Evolutionary conservation across 2,329 filamentous ascomycete genomes (phyloP).

Genomic region (Fusarium pseudograminearum): DNA sequence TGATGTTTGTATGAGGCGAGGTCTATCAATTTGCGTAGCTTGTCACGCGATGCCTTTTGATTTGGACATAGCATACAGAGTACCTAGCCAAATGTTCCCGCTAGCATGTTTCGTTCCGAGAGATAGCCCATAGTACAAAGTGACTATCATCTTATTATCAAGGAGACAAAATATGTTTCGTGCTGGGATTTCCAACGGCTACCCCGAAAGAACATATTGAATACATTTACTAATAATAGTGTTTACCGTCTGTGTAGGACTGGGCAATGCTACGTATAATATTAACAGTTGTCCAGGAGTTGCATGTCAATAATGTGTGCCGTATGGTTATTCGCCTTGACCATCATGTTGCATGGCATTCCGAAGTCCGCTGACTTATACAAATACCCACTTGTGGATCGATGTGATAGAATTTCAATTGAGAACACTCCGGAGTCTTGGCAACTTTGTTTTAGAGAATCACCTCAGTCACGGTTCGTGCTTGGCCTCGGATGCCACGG

Average conservation of each 20-base stretch:
- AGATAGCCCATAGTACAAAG: not conserved
- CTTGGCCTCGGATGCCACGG: not conserved
- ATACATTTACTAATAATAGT: not conserved
- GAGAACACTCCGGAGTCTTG: not conserved
- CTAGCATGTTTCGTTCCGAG: not conserved
- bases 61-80: not conserved
- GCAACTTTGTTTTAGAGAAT: constrained; percentile 5
- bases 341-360: not conserved
- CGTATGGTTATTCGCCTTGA: not conserved
- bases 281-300: not conserved
- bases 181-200: not conserved
- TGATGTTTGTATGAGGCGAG: constrained; percentile 14
- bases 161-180: not conserved
- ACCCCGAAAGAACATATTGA: not conserved
- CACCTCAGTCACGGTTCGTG: not conserved
- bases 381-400: not conserved
- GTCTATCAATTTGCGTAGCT: constrained; percentile 8
- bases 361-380: constrained; percentile 7
- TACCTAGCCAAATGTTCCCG: not conserved
- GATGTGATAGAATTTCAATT: not conserved
- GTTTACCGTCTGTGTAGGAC: not conserved
- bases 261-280: not conserved
- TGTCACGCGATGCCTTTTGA: constrained; percentile 21
- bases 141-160: not conserved
- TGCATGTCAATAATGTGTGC: not conserved